Evolutionary conservation across 2,329 filamentous ascomycete species (phyloP).

Genomic region (Aspergillus pseudoglaucus): DNA sequence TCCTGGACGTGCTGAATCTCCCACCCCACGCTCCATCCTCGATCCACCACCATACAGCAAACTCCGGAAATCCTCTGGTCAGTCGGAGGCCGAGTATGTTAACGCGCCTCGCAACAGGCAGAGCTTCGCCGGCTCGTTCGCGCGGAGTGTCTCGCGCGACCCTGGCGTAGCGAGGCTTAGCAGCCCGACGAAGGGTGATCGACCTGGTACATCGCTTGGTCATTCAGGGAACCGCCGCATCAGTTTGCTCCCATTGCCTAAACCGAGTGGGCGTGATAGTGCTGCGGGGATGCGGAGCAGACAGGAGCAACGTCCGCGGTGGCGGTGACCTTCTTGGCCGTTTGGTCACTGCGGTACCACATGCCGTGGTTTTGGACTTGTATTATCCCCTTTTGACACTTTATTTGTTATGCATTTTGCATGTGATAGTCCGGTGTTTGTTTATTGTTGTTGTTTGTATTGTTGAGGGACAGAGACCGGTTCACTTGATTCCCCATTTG

Average conservation of each 20-base stretch:
- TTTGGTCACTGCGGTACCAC: neutral
- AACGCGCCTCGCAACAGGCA: conserved; percentile 32
- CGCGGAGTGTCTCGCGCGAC: conserved; percentile 20
- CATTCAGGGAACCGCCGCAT: conserved; percentile 32
- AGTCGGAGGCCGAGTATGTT: conserved; percentile 14
- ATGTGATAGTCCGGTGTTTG: conserved; percentile 5
- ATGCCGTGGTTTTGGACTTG: conserved; percentile 8
- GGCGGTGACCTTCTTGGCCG: conserved; percentile 23
- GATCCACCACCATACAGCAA: conserved; percentile 40
- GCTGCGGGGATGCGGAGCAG: conserved; percentile 16
- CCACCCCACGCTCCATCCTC: conserved; percentile 24
- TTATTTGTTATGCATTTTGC: conserved; percentile 9
- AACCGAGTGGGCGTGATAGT: conserved; percentile 24
- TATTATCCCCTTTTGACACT: conserved; percentile 4
- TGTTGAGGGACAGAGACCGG: conserved; percentile 10
- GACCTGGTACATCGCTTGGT: conserved; percentile 35
- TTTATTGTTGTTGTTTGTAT: conserved; percentile 11
- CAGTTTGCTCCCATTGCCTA: conserved; percentile 37
- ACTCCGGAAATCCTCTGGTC: conserved; percentile 19
- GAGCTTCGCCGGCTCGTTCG: conserved; percentile 33
- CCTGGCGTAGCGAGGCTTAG: conserved; percentile 10
- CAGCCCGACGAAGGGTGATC: conserved; percentile 24
- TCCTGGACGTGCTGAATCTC: conserved; percentile 22
- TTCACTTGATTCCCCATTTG: conserved; percentile 15
- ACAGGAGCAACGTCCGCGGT: conserved; percentile 29